Evolutionary conservation across 352 stramenopile genomes (phyloP), one percentile per base, ranked within the genome.

Genomic region (Pythium diclinum): DNA sequence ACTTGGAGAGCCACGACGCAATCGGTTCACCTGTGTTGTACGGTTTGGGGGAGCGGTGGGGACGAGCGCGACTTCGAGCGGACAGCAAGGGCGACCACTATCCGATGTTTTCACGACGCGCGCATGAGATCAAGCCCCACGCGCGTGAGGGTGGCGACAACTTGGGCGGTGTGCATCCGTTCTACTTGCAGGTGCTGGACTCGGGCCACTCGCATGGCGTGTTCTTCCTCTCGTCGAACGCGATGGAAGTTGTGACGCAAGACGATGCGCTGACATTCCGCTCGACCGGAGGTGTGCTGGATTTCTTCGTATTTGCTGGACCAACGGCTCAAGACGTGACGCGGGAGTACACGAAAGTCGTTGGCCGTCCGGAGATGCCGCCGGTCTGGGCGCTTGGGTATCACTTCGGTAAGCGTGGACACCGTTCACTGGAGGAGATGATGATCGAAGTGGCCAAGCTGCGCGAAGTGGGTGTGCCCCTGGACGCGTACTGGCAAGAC

Each of bases 321-420:
- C 77, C 87, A 6, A 79, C 70, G 0, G 74, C 84, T 4, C 11
- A 64, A 1, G 63, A 91, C 8, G 87, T 95, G 3, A 67, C 91
- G 7, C 53, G 69, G 17, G 79, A 96, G 69, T 97, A 95, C 69
- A 89, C 83, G 1, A 17, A 63, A 3, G 61, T 96, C 42, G 79
- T 96, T 3, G 89, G 89, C 8, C 81, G 81, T 19, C 85, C 88
- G 5, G 70, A 72, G 36, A 78, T 97, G 70, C 85, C 87, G 11
- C 87, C 89, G 46, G 90, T 94, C 56, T 97, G 88, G 88, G 78
- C 83, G 0, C 72, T 96, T 13, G 89, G 89, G 0, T 96, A 96
- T 59, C 88, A 97, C 33, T 63, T 91, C 5, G 91, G 85, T 5
- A 75, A 69, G 32, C 64, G 65, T 30, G 77, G 77, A 66, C 40